phyloP scores from a whole-genome alignment of 1,284 basidiomycete genomes.

The Cutaneotrichosporon sp. region DNA sequence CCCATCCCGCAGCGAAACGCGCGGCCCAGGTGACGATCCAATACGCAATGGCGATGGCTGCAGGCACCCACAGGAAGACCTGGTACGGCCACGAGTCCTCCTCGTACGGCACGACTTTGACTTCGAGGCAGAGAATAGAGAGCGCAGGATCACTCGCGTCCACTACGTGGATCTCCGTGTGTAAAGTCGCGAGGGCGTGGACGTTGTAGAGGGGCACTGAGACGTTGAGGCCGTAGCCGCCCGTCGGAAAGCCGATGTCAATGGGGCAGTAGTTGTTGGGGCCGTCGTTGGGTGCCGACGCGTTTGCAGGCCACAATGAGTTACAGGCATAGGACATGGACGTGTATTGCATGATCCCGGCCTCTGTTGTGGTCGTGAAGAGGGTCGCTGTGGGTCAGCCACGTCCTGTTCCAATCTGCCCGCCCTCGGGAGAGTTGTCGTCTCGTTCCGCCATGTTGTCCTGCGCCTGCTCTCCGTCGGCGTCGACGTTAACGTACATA shows the following conservation, averaged over 20 bases:
- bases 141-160: slow-evolving; percentile 68
- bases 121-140: slow-evolving; percentile 77
- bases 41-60: slow-evolving; percentile 73
- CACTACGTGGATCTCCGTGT: slow-evolving; percentile 79
- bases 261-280: slow-evolving; percentile 70
- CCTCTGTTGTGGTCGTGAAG: slow-evolving; percentile 73
- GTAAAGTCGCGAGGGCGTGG: slow-evolving; percentile 77
- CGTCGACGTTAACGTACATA: slow-evolving; percentile 56
- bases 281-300: slow-evolving; percentile 54
- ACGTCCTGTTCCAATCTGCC: not conserved
- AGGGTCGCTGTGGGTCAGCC: slow-evolving; percentile 65
- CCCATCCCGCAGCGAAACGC: slow-evolving; percentile 77
- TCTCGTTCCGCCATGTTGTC: not conserved
- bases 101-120: slow-evolving; percentile 73
- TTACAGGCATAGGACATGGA: slow-evolving; percentile 73
- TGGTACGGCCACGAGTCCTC: slow-evolving; percentile 65
- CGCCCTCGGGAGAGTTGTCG: not conserved
- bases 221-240: slow-evolving; percentile 77
- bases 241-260: slow-evolving; percentile 53
- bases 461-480: not conserved
- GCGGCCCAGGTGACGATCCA: slow-evolving; percentile 77
- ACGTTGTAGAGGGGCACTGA: slow-evolving; percentile 67
- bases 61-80: slow-evolving; percentile 78
- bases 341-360: slow-evolving; percentile 70
- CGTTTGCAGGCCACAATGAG: slow-evolving; percentile 67